Percentiles rank a stretch among this genome's conserved stretches.
Conservation (phyloP, 75 land plant genomes). For the Ceratopteris richardii region DNA sequence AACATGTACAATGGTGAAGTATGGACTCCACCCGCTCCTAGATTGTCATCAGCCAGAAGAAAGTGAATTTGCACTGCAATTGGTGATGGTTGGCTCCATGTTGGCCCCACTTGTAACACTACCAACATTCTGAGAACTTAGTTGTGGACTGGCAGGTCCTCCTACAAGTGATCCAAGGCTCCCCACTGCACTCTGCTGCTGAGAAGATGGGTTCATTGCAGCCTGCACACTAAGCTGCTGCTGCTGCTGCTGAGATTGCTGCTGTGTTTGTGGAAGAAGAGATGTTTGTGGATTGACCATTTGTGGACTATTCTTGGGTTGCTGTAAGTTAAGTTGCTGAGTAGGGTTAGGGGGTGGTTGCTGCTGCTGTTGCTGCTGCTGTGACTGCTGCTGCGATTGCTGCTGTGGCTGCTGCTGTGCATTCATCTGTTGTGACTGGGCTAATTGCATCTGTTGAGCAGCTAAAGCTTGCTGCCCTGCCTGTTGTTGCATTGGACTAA, state of each 20-base stretch:
- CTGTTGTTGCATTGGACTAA: slow-evolving; percentile 38
- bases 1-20: too few relatives aligned
- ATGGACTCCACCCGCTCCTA: too few relatives aligned
- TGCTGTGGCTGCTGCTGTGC: slow-evolving; percentile 24
- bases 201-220: slow-evolving; percentile 9
- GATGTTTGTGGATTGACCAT: slow-evolving; percentile 1
- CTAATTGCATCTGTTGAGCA: slow-evolving; percentile 31
- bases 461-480: slow-evolving; percentile 38
- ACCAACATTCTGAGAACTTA: slow-evolving; percentile 72
- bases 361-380: slow-evolving; percentile 9
- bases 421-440: slow-evolving; percentile 33
- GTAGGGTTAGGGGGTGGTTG: slow-evolving; percentile 5
- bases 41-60: slow-evolving; percentile 3
- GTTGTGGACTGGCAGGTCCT: slow-evolving; percentile 67
- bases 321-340: slow-evolving; percentile 11
- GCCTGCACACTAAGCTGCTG: slow-evolving; percentile 17
- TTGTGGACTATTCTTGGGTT: slow-evolving; percentile 12
- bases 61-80: slow-evolving; percentile 6
- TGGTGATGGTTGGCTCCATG: slow-evolving; percentile 31
- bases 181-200: slow-evolving; percentile 24
- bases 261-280: slow-evolving; percentile 4
- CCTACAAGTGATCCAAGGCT: slow-evolving; percentile 42
- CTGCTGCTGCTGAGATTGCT: too few relatives aligned
- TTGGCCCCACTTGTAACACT: slow-evolving; percentile 59
- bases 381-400: slow-evolving; percentile 14